Percentiles rank a stretch among this genome's conserved stretches.
Conservation (phyloP, 1,139 yeast species). For the Chernovozyma aurita region DNA sequence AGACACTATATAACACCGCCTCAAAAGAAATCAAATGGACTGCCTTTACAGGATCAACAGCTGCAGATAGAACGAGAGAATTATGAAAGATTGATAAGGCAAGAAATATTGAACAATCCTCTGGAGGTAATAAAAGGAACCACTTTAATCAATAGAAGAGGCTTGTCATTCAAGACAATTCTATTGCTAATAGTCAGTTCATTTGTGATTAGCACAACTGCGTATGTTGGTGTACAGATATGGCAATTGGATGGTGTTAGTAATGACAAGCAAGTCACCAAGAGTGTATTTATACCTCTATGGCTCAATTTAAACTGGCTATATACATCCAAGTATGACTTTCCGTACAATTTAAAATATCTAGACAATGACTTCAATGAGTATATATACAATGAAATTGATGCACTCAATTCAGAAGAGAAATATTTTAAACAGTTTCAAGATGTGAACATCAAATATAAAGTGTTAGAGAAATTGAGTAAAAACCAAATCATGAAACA, state of each 20-base stretch:
- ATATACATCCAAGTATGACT: constrained; percentile 16
- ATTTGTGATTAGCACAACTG: constrained; percentile 21
- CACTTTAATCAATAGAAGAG: neutral
- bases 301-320: constrained; percentile 29
- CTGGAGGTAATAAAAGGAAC: neutral
- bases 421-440: constrained; percentile 14
- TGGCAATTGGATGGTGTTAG: constrained; percentile 13
- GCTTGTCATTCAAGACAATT: constrained; percentile 17
- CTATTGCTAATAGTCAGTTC: constrained; percentile 19
- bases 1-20: no score
- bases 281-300: constrained; percentile 25
- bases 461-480: constrained; percentile 27
- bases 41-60: neutral
- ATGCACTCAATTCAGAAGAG: constrained; percentile 5
- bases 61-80: neutral
- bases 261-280: constrained; percentile 5
- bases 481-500: constrained; percentile 17
- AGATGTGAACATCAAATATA: constrained; percentile 21
- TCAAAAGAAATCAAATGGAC: no score
- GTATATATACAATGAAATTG: constrained; percentile 14
- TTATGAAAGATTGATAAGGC: neutral
- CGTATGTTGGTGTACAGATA: constrained; percentile 21
- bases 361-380: constrained; percentile 21
- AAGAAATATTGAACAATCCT: neutral
- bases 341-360: constrained; percentile 23